Percentiles rank a stretch among this genome's conserved stretches.
phyloP scores from a whole-genome alignment of 1,284 basidiomycete genomes.

The Bondarzewia mesenterica region DNA sequence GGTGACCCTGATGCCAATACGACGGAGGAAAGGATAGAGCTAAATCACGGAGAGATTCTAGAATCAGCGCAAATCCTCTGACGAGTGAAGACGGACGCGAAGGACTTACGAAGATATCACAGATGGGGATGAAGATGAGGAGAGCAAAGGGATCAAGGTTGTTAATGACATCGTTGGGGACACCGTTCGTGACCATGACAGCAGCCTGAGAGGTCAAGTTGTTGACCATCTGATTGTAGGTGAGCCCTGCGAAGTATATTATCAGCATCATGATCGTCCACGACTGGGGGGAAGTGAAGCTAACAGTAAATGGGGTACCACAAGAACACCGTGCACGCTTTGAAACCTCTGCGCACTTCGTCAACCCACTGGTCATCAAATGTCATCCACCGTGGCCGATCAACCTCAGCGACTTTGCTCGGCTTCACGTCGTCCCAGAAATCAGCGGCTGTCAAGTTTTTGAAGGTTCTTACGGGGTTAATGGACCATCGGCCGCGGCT shows the following conservation, averaged over 20 bases:
- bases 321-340: slow-evolving; percentile 78
- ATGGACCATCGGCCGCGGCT: slow-evolving; percentile 47
- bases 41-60: not conserved
- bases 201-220: slow-evolving; percentile 76
- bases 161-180: slow-evolving; percentile 78
- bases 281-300: slow-evolving; percentile 15
- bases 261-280: slow-evolving; percentile 1
- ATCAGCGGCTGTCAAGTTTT: slow-evolving; percentile 45
- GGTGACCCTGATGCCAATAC: slow-evolving; percentile 57
- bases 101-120: slow-evolving; percentile 34
- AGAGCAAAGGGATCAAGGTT: slow-evolving; percentile 75
- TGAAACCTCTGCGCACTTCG: slow-evolving; percentile 75
- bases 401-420: slow-evolving; percentile 33
- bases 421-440: slow-evolving; percentile 83
- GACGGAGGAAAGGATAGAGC: slow-evolving; percentile 70
- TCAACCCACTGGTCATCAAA: slow-evolving; percentile 79
- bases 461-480: slow-evolving; percentile 43
- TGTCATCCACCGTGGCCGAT: slow-evolving; percentile 59
- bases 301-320: slow-evolving; percentile 71
- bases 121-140: slow-evolving; percentile 69
- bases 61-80: not conserved
- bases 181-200: slow-evolving; percentile 62
- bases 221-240: slow-evolving; percentile 72
- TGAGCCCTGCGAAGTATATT: slow-evolving; percentile 44
- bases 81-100: not conserved